phyloP scores from a whole-genome alignment of 495 filamentous ascomycete genomes.

The Ascobolus immersus region DNA sequence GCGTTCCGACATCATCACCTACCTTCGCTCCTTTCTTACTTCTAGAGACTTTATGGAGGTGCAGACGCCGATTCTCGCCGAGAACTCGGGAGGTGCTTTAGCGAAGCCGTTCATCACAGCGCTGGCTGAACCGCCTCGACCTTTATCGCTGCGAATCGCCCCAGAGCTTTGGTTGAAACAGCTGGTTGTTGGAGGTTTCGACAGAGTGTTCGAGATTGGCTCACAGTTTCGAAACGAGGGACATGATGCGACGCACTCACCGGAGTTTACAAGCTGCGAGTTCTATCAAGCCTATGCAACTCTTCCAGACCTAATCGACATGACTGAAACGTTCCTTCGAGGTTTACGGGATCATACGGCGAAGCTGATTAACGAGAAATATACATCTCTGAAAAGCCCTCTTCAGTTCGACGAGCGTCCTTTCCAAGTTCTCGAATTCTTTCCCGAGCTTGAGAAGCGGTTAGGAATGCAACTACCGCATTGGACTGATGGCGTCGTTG shows the following conservation, averaged over 20 bases:
- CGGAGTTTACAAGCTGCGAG: conserved; percentile 91
- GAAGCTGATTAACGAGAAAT: conserved; percentile 22
- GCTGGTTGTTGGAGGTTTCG: conserved; percentile 71
- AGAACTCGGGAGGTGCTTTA: conserved; percentile 50
- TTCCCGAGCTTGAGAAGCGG: conserved; percentile 43
- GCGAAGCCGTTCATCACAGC: conserved; percentile 62
- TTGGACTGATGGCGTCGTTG: conserved; percentile 21
- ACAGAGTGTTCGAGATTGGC: conserved; percentile 77
- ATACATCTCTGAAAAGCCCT: conserved; percentile 26
- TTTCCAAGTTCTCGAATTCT: conserved; percentile 46
- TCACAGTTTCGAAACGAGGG: conserved; percentile 87
- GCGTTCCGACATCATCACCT: conserved; percentile 46
- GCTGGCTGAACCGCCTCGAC: too few species aligned
- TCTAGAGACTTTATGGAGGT: conserved; percentile 56
- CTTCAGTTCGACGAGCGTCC: conserved; percentile 32
- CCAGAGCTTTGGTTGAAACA: conserved; percentile 92
- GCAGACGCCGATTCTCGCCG: conserved; percentile 62
- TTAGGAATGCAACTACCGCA: conserved; percentile 43
- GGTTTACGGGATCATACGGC: conserved; percentile 29
- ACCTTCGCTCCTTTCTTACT: conserved; percentile 47
- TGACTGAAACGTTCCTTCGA: conserved; percentile 42
- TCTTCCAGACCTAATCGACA: conserved; percentile 45
- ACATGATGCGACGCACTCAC: conserved; percentile 79
- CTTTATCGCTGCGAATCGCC: conserved; percentile 68
- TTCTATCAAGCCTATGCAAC: conserved; percentile 76